Conservation (phyloP, 2,329 filamentous ascomycete genomes). For the Calonectria honghensis region DNA sequence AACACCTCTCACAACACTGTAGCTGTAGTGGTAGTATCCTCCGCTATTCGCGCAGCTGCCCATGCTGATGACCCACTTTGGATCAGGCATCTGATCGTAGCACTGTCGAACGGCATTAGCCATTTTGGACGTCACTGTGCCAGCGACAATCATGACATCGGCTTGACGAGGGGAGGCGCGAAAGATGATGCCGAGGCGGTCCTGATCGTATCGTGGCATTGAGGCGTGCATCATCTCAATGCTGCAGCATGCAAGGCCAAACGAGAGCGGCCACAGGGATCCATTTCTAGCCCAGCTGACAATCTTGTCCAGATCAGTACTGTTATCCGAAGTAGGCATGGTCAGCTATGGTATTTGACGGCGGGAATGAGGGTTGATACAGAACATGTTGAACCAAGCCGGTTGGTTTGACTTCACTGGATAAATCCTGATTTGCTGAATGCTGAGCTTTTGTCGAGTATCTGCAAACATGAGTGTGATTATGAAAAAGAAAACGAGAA, state of each 20-base stretch:
- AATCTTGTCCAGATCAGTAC: slow-evolving; percentile 72
- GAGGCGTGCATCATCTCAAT: slow-evolving; percentile 79
- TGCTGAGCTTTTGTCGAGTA: neutral
- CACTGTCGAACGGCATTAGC: slow-evolving; percentile 77
- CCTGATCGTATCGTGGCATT: slow-evolving; percentile 77
- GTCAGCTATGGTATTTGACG: neutral
- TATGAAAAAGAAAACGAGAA: neutral
- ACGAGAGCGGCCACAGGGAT: slow-evolving; percentile 76
- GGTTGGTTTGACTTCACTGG: slow-evolving; percentile 4
- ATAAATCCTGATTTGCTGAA: neutral
- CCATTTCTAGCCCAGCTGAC: slow-evolving; percentile 75
- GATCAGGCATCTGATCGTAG: slow-evolving; percentile 81
- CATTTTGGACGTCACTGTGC: slow-evolving; percentile 81
- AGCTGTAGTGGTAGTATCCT: slow-evolving; percentile 84
- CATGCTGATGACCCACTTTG: slow-evolving; percentile 79
- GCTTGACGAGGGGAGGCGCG: slow-evolving; percentile 78
- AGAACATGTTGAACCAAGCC: slow-evolving; percentile 14
- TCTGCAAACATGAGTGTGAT: no score
- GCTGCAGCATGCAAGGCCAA: slow-evolving; percentile 76
- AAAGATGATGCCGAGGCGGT: slow-evolving; percentile 79
- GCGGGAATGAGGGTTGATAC: neutral
- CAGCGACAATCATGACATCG: slow-evolving; percentile 79
- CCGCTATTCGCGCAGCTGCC: slow-evolving; percentile 82
- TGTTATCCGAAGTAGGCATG: slow-evolving; percentile 45
- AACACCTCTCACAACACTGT: slow-evolving; percentile 79